Percentiles rank a stretch among this genome's conserved stretches.
Conservation (phyloP, 352 stramenopile species). For the Phytopythium cucurbitacearum region DNA sequence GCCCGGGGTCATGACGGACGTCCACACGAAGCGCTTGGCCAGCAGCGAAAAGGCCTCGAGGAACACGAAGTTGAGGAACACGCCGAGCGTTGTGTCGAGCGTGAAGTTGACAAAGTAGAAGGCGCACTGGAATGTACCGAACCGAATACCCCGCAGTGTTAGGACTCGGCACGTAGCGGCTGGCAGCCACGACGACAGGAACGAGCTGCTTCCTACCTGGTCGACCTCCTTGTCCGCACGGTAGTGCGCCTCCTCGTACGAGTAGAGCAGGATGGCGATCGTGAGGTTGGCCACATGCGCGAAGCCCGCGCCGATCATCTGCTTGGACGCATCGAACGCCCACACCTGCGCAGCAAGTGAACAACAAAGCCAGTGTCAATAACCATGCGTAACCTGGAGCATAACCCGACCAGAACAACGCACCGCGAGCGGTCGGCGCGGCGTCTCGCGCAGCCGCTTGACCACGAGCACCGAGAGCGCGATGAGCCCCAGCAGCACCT, state of each 20-base stretch:
- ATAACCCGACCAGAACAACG: conserved; percentile 1
- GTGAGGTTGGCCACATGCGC: conserved; percentile 81
- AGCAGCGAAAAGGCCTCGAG: conserved; percentile 52
- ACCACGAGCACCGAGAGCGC: conserved; percentile 77
- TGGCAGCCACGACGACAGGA: background rate
- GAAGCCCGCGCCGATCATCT: conserved; percentile 81
- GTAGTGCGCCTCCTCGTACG: conserved; percentile 38
- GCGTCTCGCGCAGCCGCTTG: conserved; percentile 70
- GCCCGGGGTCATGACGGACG: conserved; percentile 51
- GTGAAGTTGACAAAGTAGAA: conserved; percentile 90
- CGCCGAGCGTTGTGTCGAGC: conserved; percentile 79
- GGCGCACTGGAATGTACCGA: conserved; percentile 45
- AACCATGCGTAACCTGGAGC: too few relatives aligned
- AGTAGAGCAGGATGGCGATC: conserved; percentile 85
- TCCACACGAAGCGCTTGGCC: conserved; percentile 53
- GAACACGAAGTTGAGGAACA: conserved; percentile 82
- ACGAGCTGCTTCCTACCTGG: conserved; percentile 29
- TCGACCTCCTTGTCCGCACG: conserved; percentile 32
- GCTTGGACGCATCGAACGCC: conserved; percentile 85
- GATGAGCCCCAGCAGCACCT: conserved; percentile 77
- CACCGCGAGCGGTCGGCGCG: conserved; percentile 70
- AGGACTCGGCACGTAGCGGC: too few relatives aligned
- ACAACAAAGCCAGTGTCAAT: background rate
- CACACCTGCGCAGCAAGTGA: conserved; percentile 40
- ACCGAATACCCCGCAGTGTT: background rate